Evolutionary conservation across 164 flowering plant genomes (phyloP).

Genomic region (Dillenia suffruticosa): DNA sequence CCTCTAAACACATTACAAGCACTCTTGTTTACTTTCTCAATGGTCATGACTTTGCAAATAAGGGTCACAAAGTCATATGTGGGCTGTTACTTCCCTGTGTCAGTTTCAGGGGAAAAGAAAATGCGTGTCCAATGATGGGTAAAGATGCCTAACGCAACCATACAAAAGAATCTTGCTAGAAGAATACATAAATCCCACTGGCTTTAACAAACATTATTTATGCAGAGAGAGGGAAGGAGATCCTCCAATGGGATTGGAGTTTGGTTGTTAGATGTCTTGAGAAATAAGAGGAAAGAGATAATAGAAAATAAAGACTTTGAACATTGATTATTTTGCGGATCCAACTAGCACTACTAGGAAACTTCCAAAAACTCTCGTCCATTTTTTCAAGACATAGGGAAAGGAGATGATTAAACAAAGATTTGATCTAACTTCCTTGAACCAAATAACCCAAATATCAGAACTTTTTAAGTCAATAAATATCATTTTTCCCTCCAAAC

Average conservation of each 20-base stretch:
- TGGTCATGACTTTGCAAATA: background rate
- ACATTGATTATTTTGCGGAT: conserved; percentile 10
- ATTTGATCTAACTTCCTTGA: background rate
- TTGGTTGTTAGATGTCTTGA: conserved; percentile 14
- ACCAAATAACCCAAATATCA: background rate
- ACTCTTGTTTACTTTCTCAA: background rate
- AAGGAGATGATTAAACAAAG: background rate
- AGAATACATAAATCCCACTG: background rate
- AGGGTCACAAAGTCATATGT: background rate
- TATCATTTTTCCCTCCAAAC: background rate
- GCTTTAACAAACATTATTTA: too few species aligned
- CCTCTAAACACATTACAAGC: background rate
- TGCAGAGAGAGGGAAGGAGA: conserved; percentile 9
- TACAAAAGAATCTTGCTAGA: background rate
- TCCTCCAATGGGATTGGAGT: conserved; percentile 17
- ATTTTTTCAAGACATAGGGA: conserved; percentile 1
- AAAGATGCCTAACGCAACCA: background rate
- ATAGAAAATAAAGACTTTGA: conserved; percentile 10
- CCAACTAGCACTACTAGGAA: conserved; percentile 16
- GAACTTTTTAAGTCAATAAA: background rate
- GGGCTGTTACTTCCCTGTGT: background rate
- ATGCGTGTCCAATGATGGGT: too few species aligned
- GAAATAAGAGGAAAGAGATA: conserved; percentile 5
- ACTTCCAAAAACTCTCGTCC: background rate
- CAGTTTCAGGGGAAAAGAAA: too few species aligned